phyloP scores from a whole-genome alignment of 345 rosid genomes.

The Bruguiera gymnorhiza region DNA sequence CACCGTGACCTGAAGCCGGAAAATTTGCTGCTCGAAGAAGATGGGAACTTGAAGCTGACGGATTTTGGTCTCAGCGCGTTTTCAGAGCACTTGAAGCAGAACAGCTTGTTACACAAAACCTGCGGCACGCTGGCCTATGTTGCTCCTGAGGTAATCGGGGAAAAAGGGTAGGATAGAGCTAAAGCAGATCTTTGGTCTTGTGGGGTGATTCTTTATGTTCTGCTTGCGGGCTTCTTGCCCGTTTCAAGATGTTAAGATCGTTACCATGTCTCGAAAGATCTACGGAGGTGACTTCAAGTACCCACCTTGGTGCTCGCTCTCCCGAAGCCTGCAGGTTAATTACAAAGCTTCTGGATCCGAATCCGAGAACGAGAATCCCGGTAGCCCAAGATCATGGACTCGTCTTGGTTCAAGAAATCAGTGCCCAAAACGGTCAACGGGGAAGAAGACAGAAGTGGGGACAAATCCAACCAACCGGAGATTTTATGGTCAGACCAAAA shows the following conservation, averaged over 20 bases:
- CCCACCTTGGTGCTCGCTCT: slow-evolving; percentile 85
- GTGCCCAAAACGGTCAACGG: slow-evolving; percentile 22
- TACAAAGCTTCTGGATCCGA: slow-evolving; percentile 85
- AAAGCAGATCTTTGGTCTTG: slow-evolving; percentile 96
- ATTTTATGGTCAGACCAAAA: slow-evolving; percentile 12
- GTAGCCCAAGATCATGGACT: slow-evolving; percentile 60
- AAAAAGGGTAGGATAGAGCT: slow-evolving; percentile 86
- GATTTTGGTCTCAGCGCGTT: slow-evolving; percentile 90
- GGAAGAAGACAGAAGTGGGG: neutral
- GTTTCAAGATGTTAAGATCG: slow-evolving; percentile 73
- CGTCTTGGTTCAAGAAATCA: slow-evolving; percentile 68
- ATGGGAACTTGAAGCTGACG: slow-evolving; percentile 73
- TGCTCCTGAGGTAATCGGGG: slow-evolving; percentile 83
- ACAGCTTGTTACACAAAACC: slow-evolving; percentile 74
- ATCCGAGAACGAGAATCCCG: slow-evolving; percentile 55
- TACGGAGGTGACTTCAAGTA: slow-evolving; percentile 86
- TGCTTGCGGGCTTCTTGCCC: slow-evolving; percentile 92
- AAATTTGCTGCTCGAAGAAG: slow-evolving; percentile 70
- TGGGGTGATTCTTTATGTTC: slow-evolving; percentile 82
- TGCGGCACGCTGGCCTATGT: slow-evolving; percentile 95
- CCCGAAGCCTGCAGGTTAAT: slow-evolving; percentile 69
- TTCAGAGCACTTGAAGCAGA: slow-evolving; percentile 68
- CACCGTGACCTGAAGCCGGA: slow-evolving; percentile 92
- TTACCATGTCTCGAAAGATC: slow-evolving; percentile 81
- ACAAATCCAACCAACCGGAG: slow-evolving; percentile 43